Percentiles rank a stretch among this genome's conserved stretches.
Conservation (phyloP, 2,329 filamentous ascomycete genomes). For the Neonectria hederae region DNA sequence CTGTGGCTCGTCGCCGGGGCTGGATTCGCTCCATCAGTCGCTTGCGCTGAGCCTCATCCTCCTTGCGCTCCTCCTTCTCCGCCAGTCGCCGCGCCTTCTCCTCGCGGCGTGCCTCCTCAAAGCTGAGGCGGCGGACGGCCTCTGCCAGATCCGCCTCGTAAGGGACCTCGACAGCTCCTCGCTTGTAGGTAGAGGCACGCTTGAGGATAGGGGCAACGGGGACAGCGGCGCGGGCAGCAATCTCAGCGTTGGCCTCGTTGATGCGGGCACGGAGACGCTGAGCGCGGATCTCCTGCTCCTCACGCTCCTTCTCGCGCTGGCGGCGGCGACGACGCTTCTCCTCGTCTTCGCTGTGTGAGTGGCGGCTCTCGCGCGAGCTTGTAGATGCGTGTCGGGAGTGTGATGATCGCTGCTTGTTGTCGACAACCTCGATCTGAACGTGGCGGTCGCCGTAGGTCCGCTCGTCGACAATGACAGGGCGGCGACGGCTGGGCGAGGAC, state of each 20-base stretch:
- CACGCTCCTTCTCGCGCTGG: conserved; percentile 41
- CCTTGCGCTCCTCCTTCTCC: conserved; percentile 43
- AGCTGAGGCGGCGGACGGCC: conserved; percentile 45
- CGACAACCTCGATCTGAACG: conserved; percentile 52
- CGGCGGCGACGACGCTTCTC: conserved; percentile 39
- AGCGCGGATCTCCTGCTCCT: conserved; percentile 43
- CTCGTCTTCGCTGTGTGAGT: conserved; percentile 41
- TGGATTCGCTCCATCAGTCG: conserved; percentile 54
- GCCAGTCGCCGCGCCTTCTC: conserved; percentile 42
- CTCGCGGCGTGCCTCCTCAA: conserved; percentile 47
- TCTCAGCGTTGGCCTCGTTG: conserved; percentile 54
- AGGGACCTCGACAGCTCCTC: conserved; percentile 36
- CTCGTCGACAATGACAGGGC: conserved; percentile 53
- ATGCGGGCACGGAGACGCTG: conserved; percentile 47
- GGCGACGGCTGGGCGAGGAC: conserved; percentile 39
- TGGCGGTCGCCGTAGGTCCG: conserved; percentile 41
- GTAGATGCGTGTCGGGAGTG: conserved; percentile 51
- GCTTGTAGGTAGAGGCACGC: conserved; percentile 38
- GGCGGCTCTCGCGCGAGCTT: conserved; percentile 47
- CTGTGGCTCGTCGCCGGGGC: conserved; percentile 49
- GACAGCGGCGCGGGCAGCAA: conserved; percentile 50
- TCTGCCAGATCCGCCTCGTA: conserved; percentile 44
- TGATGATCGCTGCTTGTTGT: conserved; percentile 42
- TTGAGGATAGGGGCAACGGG: conserved; percentile 39
- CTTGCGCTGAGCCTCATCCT: conserved; percentile 52